Evolutionary conservation across 257 asterid genomes (phyloP), one percentile per base, ranked within the genome.

Genomic region (Petunia axillaris): DNA sequence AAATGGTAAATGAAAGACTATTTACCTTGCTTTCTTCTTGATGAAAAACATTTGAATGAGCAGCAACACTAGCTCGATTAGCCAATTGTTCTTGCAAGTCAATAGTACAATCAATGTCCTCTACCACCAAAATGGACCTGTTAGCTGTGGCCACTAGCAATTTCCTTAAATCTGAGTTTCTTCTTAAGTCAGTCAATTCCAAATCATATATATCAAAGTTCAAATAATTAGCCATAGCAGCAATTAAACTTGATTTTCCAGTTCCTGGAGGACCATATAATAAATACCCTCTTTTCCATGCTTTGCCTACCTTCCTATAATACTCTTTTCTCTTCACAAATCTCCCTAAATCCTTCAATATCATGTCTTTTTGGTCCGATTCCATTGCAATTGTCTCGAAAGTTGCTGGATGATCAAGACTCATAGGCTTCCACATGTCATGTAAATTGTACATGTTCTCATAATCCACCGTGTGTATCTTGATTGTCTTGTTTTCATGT

Each of bases 341-440:
- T 55, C 63, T 64, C 4, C 81, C 80, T 68, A 81, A 67, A 6
- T 85, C 87, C 2, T 78, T 76, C 3, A 74, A 74, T 35, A 85
- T 5, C 6, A 48, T 81, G 15, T 40, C 35, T 71, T 83, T 83
- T 6, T 64, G 10, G 0, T n/a, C 74, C 4, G 81, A 53, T 78
- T 85, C 87, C 87, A 85, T 81, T 1, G 83, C 85, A 14, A 85
- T 36, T 6, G 87, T 85, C 15, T 79, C 85, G 48, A 85, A 85
- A 2, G 85, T 85, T 14, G 83, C 79, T 41, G 87, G 87, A 82
- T 85, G 87, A 6, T 82, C 76, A 6, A 85, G 84, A 41, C 75
- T 68, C 13, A 82, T 60, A 3, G 82, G 67, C 3, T 79, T 81
- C 15, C 58, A 25, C 25, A 25, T 25, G 25, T 25, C 0, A 25